Evolutionary conservation across 257 asterid species (phyloP), one percentile per base, ranked within the genome.

Genomic region (Cordia subcordata): DNA sequence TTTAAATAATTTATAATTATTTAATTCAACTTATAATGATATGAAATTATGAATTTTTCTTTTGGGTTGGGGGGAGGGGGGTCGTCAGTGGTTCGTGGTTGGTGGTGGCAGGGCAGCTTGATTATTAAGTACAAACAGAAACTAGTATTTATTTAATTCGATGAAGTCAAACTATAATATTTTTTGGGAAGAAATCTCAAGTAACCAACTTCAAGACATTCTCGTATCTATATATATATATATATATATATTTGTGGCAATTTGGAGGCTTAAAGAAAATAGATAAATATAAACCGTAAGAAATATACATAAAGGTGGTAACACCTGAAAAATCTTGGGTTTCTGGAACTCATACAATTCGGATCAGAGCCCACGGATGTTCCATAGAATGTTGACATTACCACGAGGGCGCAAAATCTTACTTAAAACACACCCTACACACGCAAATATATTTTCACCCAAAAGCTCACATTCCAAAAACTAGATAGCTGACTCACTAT

Each of bases 361-460:
- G 80, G 77, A 73, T 73, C 81, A 68, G 56, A 61, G 64, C 51
- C 69, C 21, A 55, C 46, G 76, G 44, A 65, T 80, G 82, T 66
- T 65, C 69, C 72, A 53, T 57, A 59, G 79, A 68, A 71, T 73
- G 82, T 71, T 71, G 61, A 73, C 73, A 76, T 18, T 63, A 44
- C 60, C 81, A 71, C 69, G 64, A 68, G 69, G 56, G 32, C n/a
- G 23, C 59, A 57, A 23, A 50, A 13, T 37, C 32, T 21, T 63
- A n/a, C 10, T 5, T 32, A 8, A 6, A 23, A n/a, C 23, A 13
- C 16, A 8, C 19, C 33, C 45, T 37, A 23, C 5, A 57, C 4
- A 67, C 8, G 38, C 8, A 37, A 32, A 0, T 33, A 13, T 15
- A 8, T 58, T 17, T 8, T 11, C 33, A 1, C 33, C 42, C 27